Evolutionary conservation across 441 rosid species (phyloP).

Genomic region (Pelargonium fulgidum): DNA sequence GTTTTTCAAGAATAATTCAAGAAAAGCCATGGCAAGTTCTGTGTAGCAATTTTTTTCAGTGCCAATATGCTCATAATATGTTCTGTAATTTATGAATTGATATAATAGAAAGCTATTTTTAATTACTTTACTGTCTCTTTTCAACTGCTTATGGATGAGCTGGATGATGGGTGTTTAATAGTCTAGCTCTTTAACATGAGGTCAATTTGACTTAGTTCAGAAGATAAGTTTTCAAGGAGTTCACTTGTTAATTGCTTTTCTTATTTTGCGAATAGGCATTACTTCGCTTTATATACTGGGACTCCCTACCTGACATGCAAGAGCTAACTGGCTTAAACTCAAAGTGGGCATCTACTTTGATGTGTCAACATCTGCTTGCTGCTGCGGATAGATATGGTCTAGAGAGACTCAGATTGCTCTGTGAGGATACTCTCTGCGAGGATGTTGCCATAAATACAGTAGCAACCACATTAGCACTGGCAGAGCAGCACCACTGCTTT

Average conservation of each 20-base stretch:
- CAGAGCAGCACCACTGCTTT: conserved; percentile 88
- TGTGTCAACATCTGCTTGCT: conserved; percentile 86
- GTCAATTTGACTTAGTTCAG: too few relatives aligned
- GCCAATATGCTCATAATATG: too few relatives aligned
- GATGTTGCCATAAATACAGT: conserved; percentile 73
- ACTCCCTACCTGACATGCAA: conserved; percentile 66
- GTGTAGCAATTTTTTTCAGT: too few relatives aligned
- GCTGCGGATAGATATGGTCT: conserved; percentile 89
- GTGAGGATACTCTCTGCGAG: conserved; percentile 69
- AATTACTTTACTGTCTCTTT: too few relatives aligned
- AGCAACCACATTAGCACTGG: conserved; percentile 79
- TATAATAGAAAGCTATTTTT: too few relatives aligned
- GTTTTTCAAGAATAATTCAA: too few relatives aligned
- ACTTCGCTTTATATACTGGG: conserved; percentile 83
- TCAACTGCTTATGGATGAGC: too few relatives aligned
- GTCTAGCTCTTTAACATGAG: not conserved
- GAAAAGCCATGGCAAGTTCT: too few relatives aligned
- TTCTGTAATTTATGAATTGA: too few relatives aligned
- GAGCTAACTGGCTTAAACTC: conserved; percentile 62
- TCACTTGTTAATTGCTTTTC: conserved; percentile 15
- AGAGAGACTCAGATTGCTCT: conserved; percentile 64
- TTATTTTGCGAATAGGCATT: conserved; percentile 46
- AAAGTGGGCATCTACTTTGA: conserved; percentile 72
- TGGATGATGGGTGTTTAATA: not conserved
- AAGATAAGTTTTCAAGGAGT: too few relatives aligned